Conservation (phyloP, 169 alveolate species). For the Cyclospora cayetanensis region DNA sequence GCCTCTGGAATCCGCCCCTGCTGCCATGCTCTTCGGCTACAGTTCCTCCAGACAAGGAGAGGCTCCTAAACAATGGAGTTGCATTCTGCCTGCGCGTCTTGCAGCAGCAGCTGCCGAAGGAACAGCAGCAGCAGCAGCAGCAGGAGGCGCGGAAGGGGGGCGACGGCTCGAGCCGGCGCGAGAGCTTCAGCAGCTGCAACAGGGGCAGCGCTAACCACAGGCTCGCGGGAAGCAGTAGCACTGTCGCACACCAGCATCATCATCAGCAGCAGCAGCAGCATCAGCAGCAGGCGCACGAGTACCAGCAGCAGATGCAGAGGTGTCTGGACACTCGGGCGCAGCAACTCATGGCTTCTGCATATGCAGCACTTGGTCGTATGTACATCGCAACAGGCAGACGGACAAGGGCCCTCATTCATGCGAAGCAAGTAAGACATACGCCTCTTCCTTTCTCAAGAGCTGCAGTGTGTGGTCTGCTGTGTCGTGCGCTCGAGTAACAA, state of each 20-base stretch:
- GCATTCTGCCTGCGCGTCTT: conserved; percentile 62
- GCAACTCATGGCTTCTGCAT: conserved; percentile 63
- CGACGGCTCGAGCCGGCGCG: background rate
- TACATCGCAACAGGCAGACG: conserved; percentile 64
- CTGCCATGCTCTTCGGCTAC: conserved; percentile 24
- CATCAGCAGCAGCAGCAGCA: background rate
- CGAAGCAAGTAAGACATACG: conserved; percentile 55
- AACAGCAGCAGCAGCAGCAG: conserved; percentile 38
- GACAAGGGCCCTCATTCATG: conserved; percentile 53
- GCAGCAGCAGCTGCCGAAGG: conserved; percentile 54
- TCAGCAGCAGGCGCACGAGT: conserved; percentile 43
- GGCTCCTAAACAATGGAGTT: conserved; percentile 46
- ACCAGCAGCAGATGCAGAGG: background rate
- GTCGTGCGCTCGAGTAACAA: background rate
- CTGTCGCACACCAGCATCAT: background rate
- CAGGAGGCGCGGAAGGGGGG: background rate
- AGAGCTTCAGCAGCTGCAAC: background rate
- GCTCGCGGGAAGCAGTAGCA: too few species aligned
- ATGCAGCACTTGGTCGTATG: conserved; percentile 51
- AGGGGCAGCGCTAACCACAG: background rate
- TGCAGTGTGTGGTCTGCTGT: background rate
- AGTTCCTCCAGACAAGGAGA: conserved; percentile 41
- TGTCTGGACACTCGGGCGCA: conserved; percentile 37
- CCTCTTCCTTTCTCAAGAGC: background rate
- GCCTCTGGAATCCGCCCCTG: conserved; percentile 55